phyloP scores from a whole-genome alignment of 768 basidiomycete species.

The Candolleomyces eurysporus region DNA sequence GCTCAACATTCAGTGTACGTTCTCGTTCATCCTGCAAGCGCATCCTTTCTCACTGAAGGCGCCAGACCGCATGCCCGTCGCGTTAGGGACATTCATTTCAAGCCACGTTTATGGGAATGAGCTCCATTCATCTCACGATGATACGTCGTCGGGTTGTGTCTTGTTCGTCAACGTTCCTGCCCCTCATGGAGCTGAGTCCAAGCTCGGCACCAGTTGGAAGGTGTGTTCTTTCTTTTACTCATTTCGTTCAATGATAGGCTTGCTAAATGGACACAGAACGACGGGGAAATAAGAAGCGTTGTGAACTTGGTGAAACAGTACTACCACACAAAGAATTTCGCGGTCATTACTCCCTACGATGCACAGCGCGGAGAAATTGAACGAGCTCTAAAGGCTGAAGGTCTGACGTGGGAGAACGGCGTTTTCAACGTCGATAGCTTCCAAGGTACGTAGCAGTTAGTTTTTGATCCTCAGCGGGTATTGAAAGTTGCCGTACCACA shows the following conservation, averaged over 20 bases:
- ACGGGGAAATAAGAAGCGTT: slow-evolving; percentile 36
- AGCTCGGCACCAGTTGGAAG: slow-evolving; percentile 41
- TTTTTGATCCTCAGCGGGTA: neutral
- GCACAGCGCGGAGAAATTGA: slow-evolving; percentile 47
- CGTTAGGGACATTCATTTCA: slow-evolving; percentile 51
- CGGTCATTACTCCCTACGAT: slow-evolving; percentile 55
- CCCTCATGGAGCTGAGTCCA: slow-evolving; percentile 32
- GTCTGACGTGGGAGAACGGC: slow-evolving; percentile 34
- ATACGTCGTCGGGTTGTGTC: slow-evolving; percentile 33
- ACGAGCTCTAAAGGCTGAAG: slow-evolving; percentile 27
- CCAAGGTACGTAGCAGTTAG: slow-evolving; percentile 35
- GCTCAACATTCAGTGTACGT: slow-evolving; percentile 48
- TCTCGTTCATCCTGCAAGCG: neutral
- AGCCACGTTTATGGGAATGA: slow-evolving; percentile 36
- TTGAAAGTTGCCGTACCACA: neutral
- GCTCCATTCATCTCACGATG: slow-evolving; percentile 37
- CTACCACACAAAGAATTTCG: slow-evolving; percentile 35
- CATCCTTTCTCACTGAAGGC: neutral
- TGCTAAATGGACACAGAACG: slow-evolving; percentile 30
- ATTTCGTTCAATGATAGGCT: too few relatives aligned
- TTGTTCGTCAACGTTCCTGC: slow-evolving; percentile 40
- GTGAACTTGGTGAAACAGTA: slow-evolving; percentile 42
- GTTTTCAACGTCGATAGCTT: slow-evolving; percentile 58
- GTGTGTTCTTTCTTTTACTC: slow-evolving; percentile 21
- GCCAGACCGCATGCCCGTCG: slow-evolving; percentile 51